These are phyloP conservation scores for Aspergillus heteromorphus DNA, from an alignment of 495 filamentous ascomycete species.

Conservation along the genomic window DNA sequence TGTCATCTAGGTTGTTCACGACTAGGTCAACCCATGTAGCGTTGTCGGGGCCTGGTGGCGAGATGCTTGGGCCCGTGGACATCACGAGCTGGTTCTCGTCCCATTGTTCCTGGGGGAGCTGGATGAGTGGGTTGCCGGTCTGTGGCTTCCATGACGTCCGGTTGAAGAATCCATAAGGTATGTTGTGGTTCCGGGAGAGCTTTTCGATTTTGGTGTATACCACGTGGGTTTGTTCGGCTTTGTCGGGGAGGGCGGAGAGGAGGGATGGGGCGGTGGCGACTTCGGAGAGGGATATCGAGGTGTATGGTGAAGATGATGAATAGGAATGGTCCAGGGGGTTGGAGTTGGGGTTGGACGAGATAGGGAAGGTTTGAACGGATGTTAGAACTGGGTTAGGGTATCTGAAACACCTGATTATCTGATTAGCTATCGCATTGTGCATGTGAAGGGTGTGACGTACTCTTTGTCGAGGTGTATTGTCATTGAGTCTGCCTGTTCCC, in stretches of 20 bases:
- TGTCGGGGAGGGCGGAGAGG: conserved; percentile 18
- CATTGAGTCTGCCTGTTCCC: conserved; percentile 17
- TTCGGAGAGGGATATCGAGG: neutral
- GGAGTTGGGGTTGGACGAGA: conserved; percentile 6
- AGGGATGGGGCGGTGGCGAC: conserved; percentile 6
- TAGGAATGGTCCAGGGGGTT: neutral
- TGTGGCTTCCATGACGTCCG: conserved; percentile 42
- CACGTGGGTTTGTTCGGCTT: conserved; percentile 36
- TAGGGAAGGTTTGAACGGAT: conserved; percentile 36
- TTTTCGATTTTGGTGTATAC: conserved; percentile 47
- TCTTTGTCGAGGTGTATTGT: conserved; percentile 39
- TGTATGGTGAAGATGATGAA: neutral
- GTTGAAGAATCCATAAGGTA: conserved; percentile 44
- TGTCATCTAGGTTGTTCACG: conserved; percentile 49
- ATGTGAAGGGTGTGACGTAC: conserved; percentile 16
- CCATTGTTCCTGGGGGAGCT: conserved; percentile 32
- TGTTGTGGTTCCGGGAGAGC: conserved; percentile 32
- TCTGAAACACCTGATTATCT: conserved; percentile 35
- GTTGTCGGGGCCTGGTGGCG: neutral
- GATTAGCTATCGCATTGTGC: neutral
- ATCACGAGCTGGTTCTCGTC: conserved; percentile 38
- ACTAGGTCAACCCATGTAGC: conserved; percentile 42
- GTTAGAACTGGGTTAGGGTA: conserved; percentile 41
- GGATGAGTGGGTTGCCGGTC: conserved; percentile 22
- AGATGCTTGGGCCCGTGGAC: conserved; percentile 12